Evolutionary conservation across 768 basidiomycete genomes (phyloP).

Genomic region (Tylopilus subfusipes): DNA sequence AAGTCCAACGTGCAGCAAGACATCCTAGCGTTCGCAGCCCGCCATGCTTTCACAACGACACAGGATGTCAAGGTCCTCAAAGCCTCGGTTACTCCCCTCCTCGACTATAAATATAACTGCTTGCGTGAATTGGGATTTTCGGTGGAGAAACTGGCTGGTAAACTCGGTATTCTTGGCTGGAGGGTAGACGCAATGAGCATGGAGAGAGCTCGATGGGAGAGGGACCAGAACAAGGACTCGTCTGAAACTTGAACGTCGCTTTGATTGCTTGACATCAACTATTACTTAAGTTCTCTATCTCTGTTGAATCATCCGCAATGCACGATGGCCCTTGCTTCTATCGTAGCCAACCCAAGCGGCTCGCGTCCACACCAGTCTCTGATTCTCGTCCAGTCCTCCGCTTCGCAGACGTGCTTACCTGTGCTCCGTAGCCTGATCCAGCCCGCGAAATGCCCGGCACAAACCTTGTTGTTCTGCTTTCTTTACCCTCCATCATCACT

Average conservation of each 20-base stretch:
- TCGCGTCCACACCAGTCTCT: slow-evolving; percentile 39
- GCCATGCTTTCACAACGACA: slow-evolving; percentile 52
- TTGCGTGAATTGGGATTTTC: slow-evolving; percentile 49
- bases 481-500: slow-evolving; percentile 51
- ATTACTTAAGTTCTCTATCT: background rate
- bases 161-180: slow-evolving; percentile 59
- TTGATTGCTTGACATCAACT: background rate
- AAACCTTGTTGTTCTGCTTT: slow-evolving; percentile 52
- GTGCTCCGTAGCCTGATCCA: slow-evolving; percentile 47
- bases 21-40: slow-evolving; percentile 55
- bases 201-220: slow-evolving; percentile 46
- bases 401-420: slow-evolving; percentile 54
- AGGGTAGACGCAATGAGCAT: slow-evolving; percentile 43
- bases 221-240: slow-evolving; percentile 13
- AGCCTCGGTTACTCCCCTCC: slow-evolving; percentile 47
- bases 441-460: slow-evolving; percentile 17
- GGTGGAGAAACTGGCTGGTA: slow-evolving; percentile 40
- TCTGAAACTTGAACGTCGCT: slow-evolving; percentile 9
- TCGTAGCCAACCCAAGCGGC: slow-evolving; percentile 24
- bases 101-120: slow-evolving; percentile 45
- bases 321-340: slow-evolving; percentile 30
- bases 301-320: background rate
- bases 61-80: slow-evolving; percentile 43
- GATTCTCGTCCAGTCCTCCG: slow-evolving; percentile 57
- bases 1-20: slow-evolving; percentile 57